These are phyloP conservation scores for Candida maris DNA, from an alignment of 805 yeast species.

Conservation along the genomic window DNA sequence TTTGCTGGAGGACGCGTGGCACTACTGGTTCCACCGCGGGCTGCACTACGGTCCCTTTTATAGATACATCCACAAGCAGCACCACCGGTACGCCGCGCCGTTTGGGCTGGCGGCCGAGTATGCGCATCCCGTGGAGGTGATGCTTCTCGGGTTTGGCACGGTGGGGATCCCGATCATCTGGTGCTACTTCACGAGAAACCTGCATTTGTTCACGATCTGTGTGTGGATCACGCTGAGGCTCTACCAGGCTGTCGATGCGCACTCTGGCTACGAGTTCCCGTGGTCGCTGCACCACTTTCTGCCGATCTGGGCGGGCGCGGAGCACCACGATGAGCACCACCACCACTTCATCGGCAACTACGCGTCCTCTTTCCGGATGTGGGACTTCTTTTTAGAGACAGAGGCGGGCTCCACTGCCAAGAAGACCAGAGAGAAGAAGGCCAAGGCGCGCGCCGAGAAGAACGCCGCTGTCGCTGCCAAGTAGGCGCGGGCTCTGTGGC, in stretches of 20 bases:
- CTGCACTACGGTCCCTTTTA: constrained; percentile 87
- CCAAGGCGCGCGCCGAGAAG: constrained; percentile 53
- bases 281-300: constrained; percentile 89
- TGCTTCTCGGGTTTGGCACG: constrained; percentile 89
- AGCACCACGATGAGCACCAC: constrained; percentile 96
- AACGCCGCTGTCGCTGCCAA: constrained; percentile 20
- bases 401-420: constrained; percentile 85
- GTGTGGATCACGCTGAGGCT: constrained; percentile 84
- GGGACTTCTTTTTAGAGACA: constrained; percentile 87
- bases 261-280: constrained; percentile 98
- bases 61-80: constrained; percentile 94
- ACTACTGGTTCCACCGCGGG: constrained; percentile 90
- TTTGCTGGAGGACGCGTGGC: constrained; percentile 92
- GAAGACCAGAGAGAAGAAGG: constrained; percentile 63
- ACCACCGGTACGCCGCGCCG: constrained; percentile 97
- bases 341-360: constrained; percentile 94
- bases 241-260: constrained; percentile 96
- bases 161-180: constrained; percentile 91
- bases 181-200: constrained; percentile 67
- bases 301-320: constrained; percentile 98
- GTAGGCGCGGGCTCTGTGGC: no score
- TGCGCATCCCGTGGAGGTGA: constrained; percentile 94
- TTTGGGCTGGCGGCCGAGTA: constrained; percentile 97
- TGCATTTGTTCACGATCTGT: constrained; percentile 88
- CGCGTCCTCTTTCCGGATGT: constrained; percentile 93